A percentile compares a stretch with the other conserved stretches of the same genome.
Conservation (phyloP, 768 basidiomycete genomes). For the Amylocystis lapponica region DNA sequence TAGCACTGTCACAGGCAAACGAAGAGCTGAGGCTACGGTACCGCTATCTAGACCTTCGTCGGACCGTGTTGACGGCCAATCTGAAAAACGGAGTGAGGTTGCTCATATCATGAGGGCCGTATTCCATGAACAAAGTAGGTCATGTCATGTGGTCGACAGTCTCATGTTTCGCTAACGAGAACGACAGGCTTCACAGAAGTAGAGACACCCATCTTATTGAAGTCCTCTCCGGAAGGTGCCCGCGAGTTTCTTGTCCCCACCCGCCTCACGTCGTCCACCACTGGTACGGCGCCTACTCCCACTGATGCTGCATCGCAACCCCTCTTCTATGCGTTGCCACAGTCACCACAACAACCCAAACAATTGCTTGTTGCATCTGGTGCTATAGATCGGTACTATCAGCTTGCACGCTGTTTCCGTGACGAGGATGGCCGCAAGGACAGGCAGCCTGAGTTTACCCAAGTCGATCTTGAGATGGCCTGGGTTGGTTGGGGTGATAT, state of each 20-base stretch:
- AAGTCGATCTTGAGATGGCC: constrained; percentile 95
- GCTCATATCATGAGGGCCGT: constrained; percentile 69
- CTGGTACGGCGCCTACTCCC: constrained; percentile 13
- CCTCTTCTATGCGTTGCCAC: constrained; percentile 83
- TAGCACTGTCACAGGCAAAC: constrained; percentile 49
- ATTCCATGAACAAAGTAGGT: constrained; percentile 68
- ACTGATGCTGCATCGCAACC: constrained; percentile 13
- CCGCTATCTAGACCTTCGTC: constrained; percentile 86
- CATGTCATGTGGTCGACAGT: constrained; percentile 5
- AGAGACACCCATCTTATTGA: constrained; percentile 86
- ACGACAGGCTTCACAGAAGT: constrained; percentile 89
- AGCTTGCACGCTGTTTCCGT: constrained; percentile 90
- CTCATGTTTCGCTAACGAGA: too few species aligned
- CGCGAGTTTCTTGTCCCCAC: constrained; percentile 90
- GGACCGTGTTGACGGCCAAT: constrained; percentile 67
- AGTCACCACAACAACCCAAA: constrained; percentile 96
- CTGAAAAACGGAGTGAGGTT: constrained; percentile 76
- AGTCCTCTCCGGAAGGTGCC: constrained; percentile 92
- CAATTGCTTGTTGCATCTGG: constrained; percentile 90
- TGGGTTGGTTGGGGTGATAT: constrained; percentile 76
- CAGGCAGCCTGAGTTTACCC: constrained; percentile 95
- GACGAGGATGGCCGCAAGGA: constrained; percentile 95
- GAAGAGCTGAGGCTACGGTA: constrained; percentile 82
- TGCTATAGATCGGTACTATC: constrained; percentile 84
- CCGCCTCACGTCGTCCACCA: constrained; percentile 37